Base-by-base conservation (phyloP, 1,139 yeast genomes). In the Taiozyma onychis region DNA sequence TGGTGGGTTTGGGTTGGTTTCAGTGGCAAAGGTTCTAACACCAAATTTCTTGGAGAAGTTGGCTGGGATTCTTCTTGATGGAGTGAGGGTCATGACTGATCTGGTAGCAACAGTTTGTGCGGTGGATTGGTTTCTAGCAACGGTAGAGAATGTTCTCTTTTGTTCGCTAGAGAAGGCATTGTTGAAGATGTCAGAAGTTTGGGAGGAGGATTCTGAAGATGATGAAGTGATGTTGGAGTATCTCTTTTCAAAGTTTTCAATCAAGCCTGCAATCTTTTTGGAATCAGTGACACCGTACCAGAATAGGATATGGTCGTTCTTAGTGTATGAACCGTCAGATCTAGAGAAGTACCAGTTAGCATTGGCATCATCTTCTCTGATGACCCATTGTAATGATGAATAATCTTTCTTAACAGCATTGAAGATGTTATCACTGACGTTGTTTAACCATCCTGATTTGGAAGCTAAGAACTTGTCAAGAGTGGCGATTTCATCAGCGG, bases 371-470 rank as follows among this genome's bases (percentile, higher is more conserved):
- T 86, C 90, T 69, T 93, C 98, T 60, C 84, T 78, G 44, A 90
- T 95, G 46, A 84, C 78, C 99, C 99, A 93, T 67, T 84, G 90
- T 58, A 95, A 76, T 14, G 82, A 70, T 41, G 76, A 60, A 68
- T 80, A 86, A 65, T 91, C 96, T 63, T 85, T 86, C 60, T 77
- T 81, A 60, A 93, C 78, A 21, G 96, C 83, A 51, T 77, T 80
- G 80, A 95, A 93, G 52, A 95, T 87, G 69, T 91, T 93, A 64
- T 93, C 99, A 51, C 97, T 87, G 52, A 93, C 97, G 61, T 91
- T 93, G 74, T 93, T 93, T 66, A 93, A 82, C 99, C 99, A 93
- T 44, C 98, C 98, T 53, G 88, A 81, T 68, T 87, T 84, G 35
- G 95, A 81, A 34, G 95, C 89, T 59, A 90, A 76, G 66, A 93